Evolutionary conservation across 2,329 filamentous ascomycete species (phyloP), one percentile per base, ranked within the genome.

Genomic region (Fusarium verrucosum): DNA sequence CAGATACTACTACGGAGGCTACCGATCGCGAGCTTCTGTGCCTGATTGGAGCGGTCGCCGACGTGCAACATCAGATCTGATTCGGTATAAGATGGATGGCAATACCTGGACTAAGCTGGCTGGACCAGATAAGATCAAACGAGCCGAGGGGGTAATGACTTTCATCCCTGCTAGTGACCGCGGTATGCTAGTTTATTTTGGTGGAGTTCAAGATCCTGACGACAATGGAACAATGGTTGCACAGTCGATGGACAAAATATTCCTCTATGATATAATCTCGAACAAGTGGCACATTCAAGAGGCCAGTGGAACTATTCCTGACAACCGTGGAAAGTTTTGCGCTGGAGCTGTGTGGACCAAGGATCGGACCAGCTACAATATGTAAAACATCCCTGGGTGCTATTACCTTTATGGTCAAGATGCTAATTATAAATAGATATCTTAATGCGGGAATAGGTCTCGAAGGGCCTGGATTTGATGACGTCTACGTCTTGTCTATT

Each of bases 341-440:
- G 50, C 50, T 9, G 42, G 50, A 3, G 50, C 42, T n/a, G 30
- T 49, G 10, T 52, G 50, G 42, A 17, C 50, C 0, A 23, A 52
- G 16, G 50, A 52, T 36, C 23, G 23, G 4, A 52, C 42, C 19
- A 52, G 50, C 23, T 52, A 52, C 10, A 49, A 52, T 14, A 52
- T 52, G 49, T 52, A 47, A 17, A 20, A 14, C 2, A 13, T 2
- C 6, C 4, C 17, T 4, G 3, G 0, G 7, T 19, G 7, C 13
- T 5, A 10, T 6, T n/a, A 7, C 13, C 20, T 3, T 4, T 2
- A 3, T 16, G 0, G 30, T 5, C 1, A 14, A 4, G 10, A 7
- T 14, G 2, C 30, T 52, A 7, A 51, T 17, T 11, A 3, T 13
- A 7, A 1, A 8, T 10, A 52, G 50, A 11, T 52, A 52, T 10